A percentile compares a stretch with the other conserved stretches of the same genome.
phyloP scores from a whole-genome alignment of 1,284 basidiomycete species.

The Sporisorium scitamineum region DNA sequence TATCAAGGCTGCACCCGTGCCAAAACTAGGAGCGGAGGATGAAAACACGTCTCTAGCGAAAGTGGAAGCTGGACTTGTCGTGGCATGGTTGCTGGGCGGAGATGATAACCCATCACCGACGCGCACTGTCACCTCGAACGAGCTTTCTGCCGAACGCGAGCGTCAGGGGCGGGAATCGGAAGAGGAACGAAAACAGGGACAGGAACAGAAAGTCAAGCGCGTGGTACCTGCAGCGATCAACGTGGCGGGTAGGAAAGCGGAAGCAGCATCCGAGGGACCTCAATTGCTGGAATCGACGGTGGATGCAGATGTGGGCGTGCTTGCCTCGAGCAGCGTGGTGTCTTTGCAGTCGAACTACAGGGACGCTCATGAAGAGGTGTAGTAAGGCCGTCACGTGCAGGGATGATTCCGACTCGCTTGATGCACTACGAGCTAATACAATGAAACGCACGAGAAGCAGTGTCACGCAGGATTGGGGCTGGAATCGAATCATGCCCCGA shows the following conservation, averaged over 20 bases:
- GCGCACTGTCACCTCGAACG: not conserved
- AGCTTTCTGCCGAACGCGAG: not conserved
- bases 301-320: conserved; percentile 7
- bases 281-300: conserved; percentile 16
- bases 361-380: conserved; percentile 37
- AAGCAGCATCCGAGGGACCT: not conserved
- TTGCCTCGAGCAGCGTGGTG: conserved; percentile 38
- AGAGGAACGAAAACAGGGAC: not conserved
- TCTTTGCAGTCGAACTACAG: conserved; percentile 48
- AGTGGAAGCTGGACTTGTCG: conserved; percentile 41
- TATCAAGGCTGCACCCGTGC: not conserved
- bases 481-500: too few relatives aligned
- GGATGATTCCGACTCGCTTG: not conserved
- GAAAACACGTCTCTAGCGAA: conserved; percentile 27
- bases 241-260: not conserved
- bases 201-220: conserved; percentile 5
- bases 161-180: not conserved
- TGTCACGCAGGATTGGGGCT: too few relatives aligned
- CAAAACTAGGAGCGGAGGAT: not conserved
- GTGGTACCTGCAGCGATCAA: conserved; percentile 1
- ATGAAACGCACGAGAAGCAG: not conserved
- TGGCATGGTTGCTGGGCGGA: conserved; percentile 61
- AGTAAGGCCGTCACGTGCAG: too few relatives aligned
- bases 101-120: conserved; percentile 23
- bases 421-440: not conserved